A percentile compares a stretch with the other conserved stretches of the same genome.
These are phyloP conservation scores for Phytophthora europaea DNA, from an alignment of 352 stramenopile species.

Conservation along the genomic window DNA sequence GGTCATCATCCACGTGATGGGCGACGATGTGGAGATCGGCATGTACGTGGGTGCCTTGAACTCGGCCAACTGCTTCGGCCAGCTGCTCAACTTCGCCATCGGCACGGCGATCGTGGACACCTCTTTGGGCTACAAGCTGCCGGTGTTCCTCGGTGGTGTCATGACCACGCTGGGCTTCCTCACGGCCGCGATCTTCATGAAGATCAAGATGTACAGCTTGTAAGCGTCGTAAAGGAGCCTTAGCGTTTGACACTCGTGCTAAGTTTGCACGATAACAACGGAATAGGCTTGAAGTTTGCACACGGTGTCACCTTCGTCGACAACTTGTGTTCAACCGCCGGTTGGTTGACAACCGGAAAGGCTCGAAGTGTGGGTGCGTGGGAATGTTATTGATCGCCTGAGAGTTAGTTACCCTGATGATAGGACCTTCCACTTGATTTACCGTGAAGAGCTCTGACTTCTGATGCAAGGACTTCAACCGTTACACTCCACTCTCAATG, in stretches of 20 bases:
- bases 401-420: not conserved
- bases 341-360: constrained; percentile 17
- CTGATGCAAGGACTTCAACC: constrained; percentile 6
- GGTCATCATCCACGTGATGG: constrained; percentile 32
- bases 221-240: constrained; percentile 40
- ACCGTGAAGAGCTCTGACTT: constrained; percentile 8
- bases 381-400: not conserved
- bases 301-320: not conserved
- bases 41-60: constrained; percentile 67
- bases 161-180: constrained; percentile 50
- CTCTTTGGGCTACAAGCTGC: constrained; percentile 46
- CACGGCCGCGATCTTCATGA: constrained; percentile 52
- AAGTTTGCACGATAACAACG: constrained; percentile 10
- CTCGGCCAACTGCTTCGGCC: constrained; percentile 47
- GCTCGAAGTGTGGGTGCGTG: not conserved
- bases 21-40: constrained; percentile 31
- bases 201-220: constrained; percentile 70
- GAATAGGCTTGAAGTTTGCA: constrained; percentile 24
- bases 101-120: constrained; percentile 37
- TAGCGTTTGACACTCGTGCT: constrained; percentile 1
- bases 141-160: constrained; percentile 39
- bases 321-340: constrained; percentile 4
- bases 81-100: constrained; percentile 43
- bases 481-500: not conserved
- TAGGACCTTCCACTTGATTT: not conserved